phyloP scores from a whole-genome alignment of 2,329 filamentous ascomycete species.

The Neoarthrinium moseri region DNA sequence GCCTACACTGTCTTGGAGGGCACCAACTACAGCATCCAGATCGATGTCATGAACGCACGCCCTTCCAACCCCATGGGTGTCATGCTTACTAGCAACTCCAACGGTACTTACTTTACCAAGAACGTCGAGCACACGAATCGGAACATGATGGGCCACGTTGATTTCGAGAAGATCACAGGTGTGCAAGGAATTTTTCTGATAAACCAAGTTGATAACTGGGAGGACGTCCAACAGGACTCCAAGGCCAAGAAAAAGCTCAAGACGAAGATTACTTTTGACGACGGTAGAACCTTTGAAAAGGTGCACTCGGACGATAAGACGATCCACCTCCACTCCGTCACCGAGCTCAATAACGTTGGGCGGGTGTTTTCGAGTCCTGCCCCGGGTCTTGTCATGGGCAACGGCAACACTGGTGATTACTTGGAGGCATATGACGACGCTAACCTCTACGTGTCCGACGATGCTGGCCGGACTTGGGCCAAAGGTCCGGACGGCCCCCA shows the following conservation, averaged over 20 bases:
- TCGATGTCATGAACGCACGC: slow-evolving; percentile 79
- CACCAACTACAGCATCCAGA: slow-evolving; percentile 96
- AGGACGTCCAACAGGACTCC: slow-evolving; percentile 62
- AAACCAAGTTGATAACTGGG: slow-evolving; percentile 84
- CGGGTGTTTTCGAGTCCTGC: slow-evolving; percentile 91
- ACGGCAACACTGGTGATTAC: slow-evolving; percentile 81
- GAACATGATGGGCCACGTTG: slow-evolving; percentile 71
- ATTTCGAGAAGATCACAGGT: slow-evolving; percentile 90
- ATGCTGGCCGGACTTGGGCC: slow-evolving; percentile 85
- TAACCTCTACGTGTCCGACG: slow-evolving; percentile 83
- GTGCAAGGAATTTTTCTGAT: slow-evolving; percentile 92
- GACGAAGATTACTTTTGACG: slow-evolving; percentile 90
- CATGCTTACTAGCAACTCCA: slow-evolving; percentile 94
- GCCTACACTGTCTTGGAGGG: slow-evolving; percentile 94
- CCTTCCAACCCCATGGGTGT: slow-evolving; percentile 74
- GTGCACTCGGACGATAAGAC: slow-evolving; percentile 66
- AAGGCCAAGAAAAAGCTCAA: slow-evolving; percentile 64
- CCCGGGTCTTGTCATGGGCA: slow-evolving; percentile 88
- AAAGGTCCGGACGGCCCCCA: slow-evolving; percentile 76
- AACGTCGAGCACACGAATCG: slow-evolving; percentile 94
- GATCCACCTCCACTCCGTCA: slow-evolving; percentile 91
- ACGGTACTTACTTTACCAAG: slow-evolving; percentile 91
- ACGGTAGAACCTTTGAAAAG: slow-evolving; percentile 80
- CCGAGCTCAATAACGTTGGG: slow-evolving; percentile 77
- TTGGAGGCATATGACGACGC: slow-evolving; percentile 72